Evolutionary conservation across 139 green algal species (phyloP).

Genomic region (Auxenochlorella pyrenoidosa): DNA sequence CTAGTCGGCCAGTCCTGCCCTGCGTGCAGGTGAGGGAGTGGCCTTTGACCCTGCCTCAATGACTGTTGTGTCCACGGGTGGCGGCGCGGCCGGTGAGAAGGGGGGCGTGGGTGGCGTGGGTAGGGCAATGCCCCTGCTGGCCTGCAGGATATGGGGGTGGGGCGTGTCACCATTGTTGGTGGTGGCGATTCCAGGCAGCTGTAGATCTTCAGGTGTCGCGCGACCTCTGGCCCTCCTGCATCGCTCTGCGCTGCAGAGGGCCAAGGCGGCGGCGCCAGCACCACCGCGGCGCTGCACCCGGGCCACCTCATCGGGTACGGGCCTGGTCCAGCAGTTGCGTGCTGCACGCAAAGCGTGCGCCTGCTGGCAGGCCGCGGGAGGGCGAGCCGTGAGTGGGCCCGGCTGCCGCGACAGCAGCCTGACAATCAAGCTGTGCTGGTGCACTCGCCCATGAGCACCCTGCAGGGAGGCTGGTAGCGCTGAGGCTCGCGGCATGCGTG

Average conservation of each 20-base stretch:
- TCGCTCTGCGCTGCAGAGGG: slow-evolving; percentile 3
- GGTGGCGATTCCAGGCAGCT: no score
- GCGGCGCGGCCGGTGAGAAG: not conserved
- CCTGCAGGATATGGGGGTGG: no score
- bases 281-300: not conserved
- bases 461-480: not conserved
- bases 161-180: no score
- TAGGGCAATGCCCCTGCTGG: no score
- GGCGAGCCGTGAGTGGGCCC: no score
- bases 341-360: not conserved
- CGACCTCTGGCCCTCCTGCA: not conserved
- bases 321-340: no score
- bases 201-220: no score
- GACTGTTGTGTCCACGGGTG: slow-evolving; percentile 13
- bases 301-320: slow-evolving; percentile 13
- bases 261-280: not conserved
- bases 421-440: no score
- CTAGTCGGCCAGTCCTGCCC: no score
- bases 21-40: slow-evolving; percentile 34
- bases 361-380: not conserved
- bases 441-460: not conserved
- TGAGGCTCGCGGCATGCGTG: not conserved
- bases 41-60: slow-evolving; percentile 2
- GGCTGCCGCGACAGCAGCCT: not conserved
- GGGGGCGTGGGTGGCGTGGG: no score